These are phyloP conservation scores for Albizia julibrissin DNA, from an alignment of 306 rosid genomes.

Conservation along the genomic window DNA sequence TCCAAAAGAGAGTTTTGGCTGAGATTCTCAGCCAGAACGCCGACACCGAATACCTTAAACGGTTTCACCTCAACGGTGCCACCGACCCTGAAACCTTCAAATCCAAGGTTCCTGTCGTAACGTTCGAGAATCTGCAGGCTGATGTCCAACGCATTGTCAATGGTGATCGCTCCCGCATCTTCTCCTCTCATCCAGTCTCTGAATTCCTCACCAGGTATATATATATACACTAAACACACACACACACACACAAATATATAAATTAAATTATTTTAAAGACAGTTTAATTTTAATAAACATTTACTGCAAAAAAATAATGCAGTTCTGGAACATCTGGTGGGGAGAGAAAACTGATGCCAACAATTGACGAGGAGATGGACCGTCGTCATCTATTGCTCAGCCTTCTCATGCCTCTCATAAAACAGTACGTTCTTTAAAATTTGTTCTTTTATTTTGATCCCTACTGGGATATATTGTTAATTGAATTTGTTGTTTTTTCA, in stretches of 20 bases:
- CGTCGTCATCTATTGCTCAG: constrained; percentile 74
- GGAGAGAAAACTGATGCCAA: constrained; percentile 85
- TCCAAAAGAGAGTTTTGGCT: constrained; percentile 52
- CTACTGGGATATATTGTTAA: too few species aligned
- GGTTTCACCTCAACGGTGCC: constrained; percentile 60
- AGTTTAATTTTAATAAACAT: neutral
- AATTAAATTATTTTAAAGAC: too few species aligned
- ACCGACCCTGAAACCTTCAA: constrained; percentile 65
- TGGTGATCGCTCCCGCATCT: constrained; percentile 80
- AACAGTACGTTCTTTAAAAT: constrained; percentile 38
- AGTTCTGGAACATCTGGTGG: constrained; percentile 96
- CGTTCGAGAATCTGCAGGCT: constrained; percentile 68
- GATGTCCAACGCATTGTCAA: constrained; percentile 80
- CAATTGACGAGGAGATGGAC: constrained; percentile 63
- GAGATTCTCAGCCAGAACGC: constrained; percentile 72
- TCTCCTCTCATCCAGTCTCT: constrained; percentile 69
- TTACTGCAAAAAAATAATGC: neutral
- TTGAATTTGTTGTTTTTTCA: constrained; percentile 19
- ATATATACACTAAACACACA: too few species aligned
- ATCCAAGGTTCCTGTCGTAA: constrained; percentile 67
- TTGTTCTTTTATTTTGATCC: too few species aligned
- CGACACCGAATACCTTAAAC: constrained; percentile 64
- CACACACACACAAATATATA: too few species aligned
- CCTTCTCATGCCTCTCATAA: constrained; percentile 88
- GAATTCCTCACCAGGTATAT: constrained; percentile 85